Base-by-base conservation (phyloP, 768 basidiomycete genomes). In the Sporobolomyces pararoseus region DNA sequence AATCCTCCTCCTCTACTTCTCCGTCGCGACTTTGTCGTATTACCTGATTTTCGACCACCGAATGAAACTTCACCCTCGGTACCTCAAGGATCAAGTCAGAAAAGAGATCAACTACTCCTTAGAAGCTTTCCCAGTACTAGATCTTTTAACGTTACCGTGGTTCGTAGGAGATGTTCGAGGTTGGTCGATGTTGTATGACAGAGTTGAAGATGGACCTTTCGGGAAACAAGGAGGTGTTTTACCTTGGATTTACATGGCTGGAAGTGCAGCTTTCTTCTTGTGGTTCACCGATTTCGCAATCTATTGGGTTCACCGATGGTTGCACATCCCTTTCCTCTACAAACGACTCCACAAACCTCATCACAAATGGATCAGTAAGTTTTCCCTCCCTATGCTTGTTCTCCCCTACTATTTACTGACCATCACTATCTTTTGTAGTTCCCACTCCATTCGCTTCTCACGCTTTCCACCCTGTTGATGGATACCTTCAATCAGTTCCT, bases 401-500 rank as follows among this genome's bases (percentile, higher is more conserved):
- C 53, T 12, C 9, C 62, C 32, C 54, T 37, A 12, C 13, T 27
- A 2, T 23, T 4, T 29, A 42, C 44, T 62, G 42, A 62, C 14
- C n/a, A 4, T 58, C 37, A 12, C 35, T 49, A 50, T 37, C 60
- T 21, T 53, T 57, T 25, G 23, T 77, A 96, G 93, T 99, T 69
- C 94, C 96, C 7, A 96, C 96, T 0, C 96, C 96, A 0, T 99
- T 91, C 76, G 90, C 96, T 37, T 95, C 95, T 29, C 89, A 97
- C 78, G 96, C 96, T 0, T 99, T 99, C 86, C 92, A 99, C 80
- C 91, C 91, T 0, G 81, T 97, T 27, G 96, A 99, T 79, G 96
- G 96, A 3, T 98, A 90, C 78, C 78, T 87, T 32, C 96, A 99
- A 81, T 94, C 92, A 14, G 80, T 98, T 6, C 96, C 96, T 3